Evolutionary conservation across 2,329 filamentous ascomycete species (phyloP).

Genomic region (Calonectria henricotiae): DNA sequence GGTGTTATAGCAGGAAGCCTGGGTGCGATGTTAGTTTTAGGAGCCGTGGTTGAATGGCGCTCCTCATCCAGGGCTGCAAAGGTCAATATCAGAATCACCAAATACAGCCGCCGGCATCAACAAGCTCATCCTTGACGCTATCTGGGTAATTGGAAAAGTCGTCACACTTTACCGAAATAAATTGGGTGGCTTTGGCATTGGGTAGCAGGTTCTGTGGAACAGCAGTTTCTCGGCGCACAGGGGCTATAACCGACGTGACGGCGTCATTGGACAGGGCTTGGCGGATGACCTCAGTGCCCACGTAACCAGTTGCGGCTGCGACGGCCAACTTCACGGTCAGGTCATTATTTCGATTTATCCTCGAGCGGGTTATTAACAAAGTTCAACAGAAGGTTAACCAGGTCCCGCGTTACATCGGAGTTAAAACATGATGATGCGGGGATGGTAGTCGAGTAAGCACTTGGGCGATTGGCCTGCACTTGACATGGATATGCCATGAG

Average conservation of each 20-base stretch:
- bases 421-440: neutral
- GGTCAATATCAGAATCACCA: neutral
- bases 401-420: neutral
- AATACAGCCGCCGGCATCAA: neutral
- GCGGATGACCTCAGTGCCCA: conserved; percentile 8
- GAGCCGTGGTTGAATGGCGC: neutral
- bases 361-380: too few relatives aligned
- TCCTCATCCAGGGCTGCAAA: too few relatives aligned
- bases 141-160: neutral
- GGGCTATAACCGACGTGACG: conserved; percentile 1
- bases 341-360: neutral
- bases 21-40: neutral
- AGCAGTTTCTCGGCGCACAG: neutral
- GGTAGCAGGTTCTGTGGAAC: neutral
- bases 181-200: neutral
- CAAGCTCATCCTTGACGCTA: neutral
- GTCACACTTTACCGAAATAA: neutral
- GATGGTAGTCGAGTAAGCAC: neutral
- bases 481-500: neutral
- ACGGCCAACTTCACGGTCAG: neutral
- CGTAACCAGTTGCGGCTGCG: conserved; percentile 1
- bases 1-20: neutral
- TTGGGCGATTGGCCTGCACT: neutral
- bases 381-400: too few relatives aligned
- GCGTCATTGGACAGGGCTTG: conserved; percentile 1